Conservation (phyloP, 768 basidiomycete species). For the Tulasnella sp. region DNA sequence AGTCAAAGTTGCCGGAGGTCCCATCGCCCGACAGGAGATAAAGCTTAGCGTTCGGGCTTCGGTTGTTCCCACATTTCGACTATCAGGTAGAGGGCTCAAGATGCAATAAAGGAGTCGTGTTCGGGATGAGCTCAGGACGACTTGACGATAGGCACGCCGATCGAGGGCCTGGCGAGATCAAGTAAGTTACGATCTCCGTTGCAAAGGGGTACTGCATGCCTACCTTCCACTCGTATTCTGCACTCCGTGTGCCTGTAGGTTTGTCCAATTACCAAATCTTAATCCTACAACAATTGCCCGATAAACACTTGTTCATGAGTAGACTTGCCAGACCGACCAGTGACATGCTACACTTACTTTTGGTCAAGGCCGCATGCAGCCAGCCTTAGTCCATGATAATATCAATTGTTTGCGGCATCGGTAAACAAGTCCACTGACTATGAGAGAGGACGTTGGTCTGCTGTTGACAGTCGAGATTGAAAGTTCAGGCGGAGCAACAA, state of each 20-base stretch:
- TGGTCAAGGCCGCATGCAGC: slow-evolving; percentile 85
- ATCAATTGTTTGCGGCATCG: slow-evolving; percentile 88
- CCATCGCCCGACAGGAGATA: slow-evolving; percentile 57
- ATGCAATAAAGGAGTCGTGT: slow-evolving; percentile 85
- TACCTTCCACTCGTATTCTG: slow-evolving; percentile 92
- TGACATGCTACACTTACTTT: slow-evolving; percentile 50
- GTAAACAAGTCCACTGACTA: slow-evolving; percentile 82
- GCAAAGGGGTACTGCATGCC: slow-evolving; percentile 35
- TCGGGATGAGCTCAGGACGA: slow-evolving; percentile 92
- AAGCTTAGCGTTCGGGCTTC: slow-evolving; percentile 39
- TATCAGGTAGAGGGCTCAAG: slow-evolving; percentile 85
- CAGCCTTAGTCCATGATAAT: slow-evolving; percentile 76
- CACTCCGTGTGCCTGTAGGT: slow-evolving; percentile 68
- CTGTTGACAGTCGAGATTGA: slow-evolving; percentile 24
- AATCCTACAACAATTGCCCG: slow-evolving; percentile 54
- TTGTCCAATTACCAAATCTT: slow-evolving; percentile 86
- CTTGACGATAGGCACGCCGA: slow-evolving; percentile 80
- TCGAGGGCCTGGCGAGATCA: slow-evolving; percentile 76
- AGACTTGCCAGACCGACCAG: slow-evolving; percentile 36
- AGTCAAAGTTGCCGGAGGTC: slow-evolving; percentile 67
- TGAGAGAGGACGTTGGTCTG: slow-evolving; percentile 39
- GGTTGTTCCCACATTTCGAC: slow-evolving; percentile 84
- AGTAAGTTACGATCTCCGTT: not conserved
- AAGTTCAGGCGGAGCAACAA: not conserved
- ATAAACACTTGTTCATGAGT: slow-evolving; percentile 34